A percentile compares a stretch with the other conserved stretches of the same genome.
These are phyloP conservation scores for Talaromyces verruculosus DNA, from an alignment of 2,329 filamentous ascomycete genomes.

Conservation along the genomic window DNA sequence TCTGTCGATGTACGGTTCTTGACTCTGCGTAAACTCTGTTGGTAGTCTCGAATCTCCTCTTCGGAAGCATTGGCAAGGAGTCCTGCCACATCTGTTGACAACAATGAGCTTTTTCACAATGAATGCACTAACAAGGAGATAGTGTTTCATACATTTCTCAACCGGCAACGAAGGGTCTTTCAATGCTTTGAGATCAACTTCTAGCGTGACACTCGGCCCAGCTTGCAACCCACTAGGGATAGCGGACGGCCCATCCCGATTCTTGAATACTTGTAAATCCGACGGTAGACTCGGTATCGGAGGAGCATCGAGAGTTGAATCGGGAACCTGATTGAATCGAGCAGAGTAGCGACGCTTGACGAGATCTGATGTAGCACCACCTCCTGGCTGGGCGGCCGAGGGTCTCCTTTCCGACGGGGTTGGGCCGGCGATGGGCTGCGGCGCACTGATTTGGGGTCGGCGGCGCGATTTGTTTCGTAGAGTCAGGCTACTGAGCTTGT, in stretches of 20 bases:
- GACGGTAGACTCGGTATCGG: constrained; percentile 67
- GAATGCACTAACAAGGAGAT: not conserved
- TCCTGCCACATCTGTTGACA: constrained; percentile 49
- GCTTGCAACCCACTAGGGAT: constrained; percentile 52
- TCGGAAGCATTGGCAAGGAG: constrained; percentile 83
- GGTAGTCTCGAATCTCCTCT: constrained; percentile 79
- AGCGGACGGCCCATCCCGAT: constrained; percentile 43
- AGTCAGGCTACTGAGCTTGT: constrained; percentile 54
- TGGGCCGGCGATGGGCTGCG: constrained; percentile 54
- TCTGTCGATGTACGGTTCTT: constrained; percentile 78
- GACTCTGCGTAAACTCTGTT: constrained; percentile 70
- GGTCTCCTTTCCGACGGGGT: constrained; percentile 40
- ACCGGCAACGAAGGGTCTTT: constrained; percentile 75
- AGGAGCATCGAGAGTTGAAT: constrained; percentile 66
- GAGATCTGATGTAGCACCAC: constrained; percentile 68
- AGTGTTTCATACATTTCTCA: constrained; percentile 66
- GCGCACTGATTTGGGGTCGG: constrained; percentile 60
- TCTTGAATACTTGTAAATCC: constrained; percentile 61
- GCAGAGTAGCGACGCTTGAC: constrained; percentile 95
- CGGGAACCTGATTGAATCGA: constrained; percentile 75
- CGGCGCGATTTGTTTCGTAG: constrained; percentile 56
- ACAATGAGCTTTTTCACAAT: not conserved
- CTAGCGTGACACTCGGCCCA: constrained; percentile 59
- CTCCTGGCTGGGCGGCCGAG: constrained; percentile 44
- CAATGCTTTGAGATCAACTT: constrained; percentile 74